phyloP scores from a whole-genome alignment of 139 green algal genomes.

The Pseudopediastrum boryanum region DNA sequence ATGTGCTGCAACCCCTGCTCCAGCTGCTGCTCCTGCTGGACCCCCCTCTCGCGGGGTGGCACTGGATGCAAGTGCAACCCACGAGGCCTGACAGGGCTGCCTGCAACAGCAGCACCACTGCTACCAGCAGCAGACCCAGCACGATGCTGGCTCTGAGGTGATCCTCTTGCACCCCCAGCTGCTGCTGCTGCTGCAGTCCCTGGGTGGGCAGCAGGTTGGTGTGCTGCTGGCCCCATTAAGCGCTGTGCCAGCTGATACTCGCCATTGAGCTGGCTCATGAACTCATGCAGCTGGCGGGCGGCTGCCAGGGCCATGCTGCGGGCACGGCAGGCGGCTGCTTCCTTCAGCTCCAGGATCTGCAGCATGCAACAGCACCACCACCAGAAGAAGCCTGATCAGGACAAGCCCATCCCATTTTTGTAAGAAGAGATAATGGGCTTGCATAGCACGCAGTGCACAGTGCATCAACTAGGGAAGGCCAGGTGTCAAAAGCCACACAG shows the following conservation, averaged over 20 bases:
- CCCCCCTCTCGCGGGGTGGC: too few species aligned
- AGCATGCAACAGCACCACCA: neutral
- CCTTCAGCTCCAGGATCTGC: slow-evolving; percentile 57
- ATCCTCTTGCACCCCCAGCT: neutral
- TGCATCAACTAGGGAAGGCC: neutral
- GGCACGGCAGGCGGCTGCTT: slow-evolving; percentile 48
- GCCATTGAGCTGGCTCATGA: slow-evolving; percentile 51
- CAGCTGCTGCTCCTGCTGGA: too few species aligned
- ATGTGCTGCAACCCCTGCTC: too few species aligned
- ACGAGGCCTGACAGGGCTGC: too few species aligned
- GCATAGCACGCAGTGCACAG: neutral
- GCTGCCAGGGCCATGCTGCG: slow-evolving; percentile 36
- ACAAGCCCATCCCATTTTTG: neutral
- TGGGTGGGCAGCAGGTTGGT: too few species aligned
- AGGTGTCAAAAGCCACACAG: neutral
- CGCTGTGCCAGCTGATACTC: slow-evolving; percentile 38
- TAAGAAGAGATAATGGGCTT: neutral
- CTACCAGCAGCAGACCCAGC: too few species aligned
- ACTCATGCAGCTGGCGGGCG: slow-evolving; percentile 49
- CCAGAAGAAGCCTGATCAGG: neutral
- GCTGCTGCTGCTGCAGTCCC: too few species aligned
- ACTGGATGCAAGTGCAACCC: too few species aligned
- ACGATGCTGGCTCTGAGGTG: too few species aligned
- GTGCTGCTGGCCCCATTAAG: slow-evolving; percentile 9
- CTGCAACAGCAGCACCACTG: too few species aligned